phyloP scores from a whole-genome alignment of 371 early-diverging fungal species.

The Syncephalastrum racemosum region DNA sequence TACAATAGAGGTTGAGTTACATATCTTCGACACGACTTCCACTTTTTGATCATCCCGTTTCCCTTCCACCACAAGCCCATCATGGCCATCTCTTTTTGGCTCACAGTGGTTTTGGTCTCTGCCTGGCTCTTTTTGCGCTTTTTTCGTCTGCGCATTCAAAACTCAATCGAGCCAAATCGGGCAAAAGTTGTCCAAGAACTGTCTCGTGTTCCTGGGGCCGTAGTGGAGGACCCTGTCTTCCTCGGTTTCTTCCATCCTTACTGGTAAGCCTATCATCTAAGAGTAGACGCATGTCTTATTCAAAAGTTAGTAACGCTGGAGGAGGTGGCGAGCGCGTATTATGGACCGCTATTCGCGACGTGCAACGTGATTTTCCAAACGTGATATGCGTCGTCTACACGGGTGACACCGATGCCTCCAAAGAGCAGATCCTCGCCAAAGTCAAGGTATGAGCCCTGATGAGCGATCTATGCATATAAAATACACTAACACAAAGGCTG shows the following conservation, averaged over 20 bases:
- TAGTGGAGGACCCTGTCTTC: constrained; percentile 28
- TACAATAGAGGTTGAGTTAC: too few species aligned
- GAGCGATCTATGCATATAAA: not conserved
- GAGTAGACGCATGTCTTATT: not conserved
- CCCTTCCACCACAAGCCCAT: constrained; percentile 3
- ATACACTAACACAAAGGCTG: not conserved
- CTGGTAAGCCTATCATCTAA: constrained; percentile 44
- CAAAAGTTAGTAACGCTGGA: constrained; percentile 72
- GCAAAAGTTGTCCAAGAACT: constrained; percentile 26
- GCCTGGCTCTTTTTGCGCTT: constrained; percentile 14
- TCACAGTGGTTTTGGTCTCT: constrained; percentile 11
- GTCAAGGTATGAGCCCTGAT: constrained; percentile 50
- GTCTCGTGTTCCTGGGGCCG: constrained; percentile 9
- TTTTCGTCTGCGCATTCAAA: constrained; percentile 20
- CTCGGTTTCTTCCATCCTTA: constrained; percentile 90
- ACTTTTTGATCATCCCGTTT: not conserved
- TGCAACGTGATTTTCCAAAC: constrained; percentile 66
- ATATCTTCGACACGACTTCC: too few species aligned
- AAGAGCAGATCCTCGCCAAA: constrained; percentile 57
- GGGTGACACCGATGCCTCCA: constrained; percentile 59
- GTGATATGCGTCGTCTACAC: constrained; percentile 79
- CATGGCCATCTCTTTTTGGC: constrained; percentile 35
- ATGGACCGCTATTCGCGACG: constrained; percentile 82
- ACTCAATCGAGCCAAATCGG: constrained; percentile 17
- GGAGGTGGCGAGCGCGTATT: constrained; percentile 97